These are phyloP conservation scores for Litchi chinensis DNA, from an alignment of 345 rosid genomes.

Conservation along the genomic window DNA sequence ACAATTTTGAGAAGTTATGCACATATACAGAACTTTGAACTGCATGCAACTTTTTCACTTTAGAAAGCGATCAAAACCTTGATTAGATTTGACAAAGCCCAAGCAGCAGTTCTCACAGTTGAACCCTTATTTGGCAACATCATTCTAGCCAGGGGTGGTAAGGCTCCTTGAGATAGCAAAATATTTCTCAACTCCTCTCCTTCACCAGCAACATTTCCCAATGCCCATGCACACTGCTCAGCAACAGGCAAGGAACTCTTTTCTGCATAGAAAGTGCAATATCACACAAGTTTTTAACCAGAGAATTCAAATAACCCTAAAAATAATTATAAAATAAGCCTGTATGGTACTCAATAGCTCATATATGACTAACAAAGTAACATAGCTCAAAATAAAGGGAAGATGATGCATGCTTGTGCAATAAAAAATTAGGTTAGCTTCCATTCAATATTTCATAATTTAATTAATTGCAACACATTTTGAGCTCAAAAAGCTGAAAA, in stretches of 20 bases:
- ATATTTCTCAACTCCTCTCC: conserved; percentile 89
- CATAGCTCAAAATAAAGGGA: not conserved
- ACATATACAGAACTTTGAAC: not conserved
- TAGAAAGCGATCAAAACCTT: conserved; percentile 56
- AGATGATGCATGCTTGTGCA: conserved; percentile 1
- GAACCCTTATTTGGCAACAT: conserved; percentile 92
- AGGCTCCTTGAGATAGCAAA: conserved; percentile 89
- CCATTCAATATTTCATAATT: not conserved
- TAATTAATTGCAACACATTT: not conserved
- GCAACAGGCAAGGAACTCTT: conserved; percentile 87
- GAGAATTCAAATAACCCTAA: not conserved
- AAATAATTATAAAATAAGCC: not conserved
- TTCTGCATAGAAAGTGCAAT: conserved; percentile 49
- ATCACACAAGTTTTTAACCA: conserved; percentile 20
- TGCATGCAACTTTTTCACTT: not conserved
- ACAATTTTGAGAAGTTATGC: not conserved
- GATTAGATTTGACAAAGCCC: conserved; percentile 96
- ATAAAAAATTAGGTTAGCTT: not conserved
- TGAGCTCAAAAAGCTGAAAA: not conserved
- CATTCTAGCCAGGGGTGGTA: conserved; percentile 92
- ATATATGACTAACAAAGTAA: not conserved
- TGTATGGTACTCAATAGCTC: not conserved
- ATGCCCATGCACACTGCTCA: conserved; percentile 98
- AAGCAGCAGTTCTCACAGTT: conserved; percentile 92
- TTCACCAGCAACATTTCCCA: conserved; percentile 98